phyloP scores from a whole-genome alignment of 169 alveolate genomes.

The Eimeria necatrix region DNA sequence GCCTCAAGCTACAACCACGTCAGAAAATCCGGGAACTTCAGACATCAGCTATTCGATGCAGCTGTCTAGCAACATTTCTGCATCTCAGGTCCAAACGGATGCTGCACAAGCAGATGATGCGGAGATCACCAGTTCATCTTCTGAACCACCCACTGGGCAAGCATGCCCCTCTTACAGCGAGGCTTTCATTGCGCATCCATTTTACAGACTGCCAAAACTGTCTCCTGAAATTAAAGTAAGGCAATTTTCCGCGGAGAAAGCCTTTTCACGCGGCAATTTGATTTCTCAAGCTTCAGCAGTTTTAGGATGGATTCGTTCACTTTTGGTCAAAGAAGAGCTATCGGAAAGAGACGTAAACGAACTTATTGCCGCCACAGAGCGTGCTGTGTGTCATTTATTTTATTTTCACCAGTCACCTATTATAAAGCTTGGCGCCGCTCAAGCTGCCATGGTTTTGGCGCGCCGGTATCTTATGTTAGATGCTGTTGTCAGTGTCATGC shows the following conservation, averaged over 20 bases:
- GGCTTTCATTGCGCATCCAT: not conserved
- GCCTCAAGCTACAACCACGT: too few relatives aligned
- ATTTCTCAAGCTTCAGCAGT: not conserved
- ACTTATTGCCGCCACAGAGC: not conserved
- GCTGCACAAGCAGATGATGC: too few relatives aligned
- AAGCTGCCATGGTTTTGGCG: not conserved
- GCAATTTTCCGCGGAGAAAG: not conserved
- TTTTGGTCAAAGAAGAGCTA: not conserved
- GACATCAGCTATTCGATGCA: too few relatives aligned
- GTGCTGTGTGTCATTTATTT: not conserved
- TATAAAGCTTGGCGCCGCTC: not conserved
- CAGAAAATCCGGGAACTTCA: too few relatives aligned
- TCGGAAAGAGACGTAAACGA: not conserved
- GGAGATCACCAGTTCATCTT: too few relatives aligned
- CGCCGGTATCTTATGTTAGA: constrained; percentile 10
- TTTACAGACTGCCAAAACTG: not conserved
- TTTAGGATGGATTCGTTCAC: not conserved
- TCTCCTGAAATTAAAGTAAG: not conserved
- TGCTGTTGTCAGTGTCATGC: not conserved
- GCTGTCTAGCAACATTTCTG: too few relatives aligned
- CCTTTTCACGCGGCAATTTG: not conserved
- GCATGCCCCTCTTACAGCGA: too few relatives aligned
- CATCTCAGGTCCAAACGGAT: too few relatives aligned
- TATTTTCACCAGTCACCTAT: not conserved
- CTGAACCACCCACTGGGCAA: too few relatives aligned